Evolutionary conservation across 352 stramenopile species (phyloP).

Genomic region (Phytopythium kandeliae): DNA sequence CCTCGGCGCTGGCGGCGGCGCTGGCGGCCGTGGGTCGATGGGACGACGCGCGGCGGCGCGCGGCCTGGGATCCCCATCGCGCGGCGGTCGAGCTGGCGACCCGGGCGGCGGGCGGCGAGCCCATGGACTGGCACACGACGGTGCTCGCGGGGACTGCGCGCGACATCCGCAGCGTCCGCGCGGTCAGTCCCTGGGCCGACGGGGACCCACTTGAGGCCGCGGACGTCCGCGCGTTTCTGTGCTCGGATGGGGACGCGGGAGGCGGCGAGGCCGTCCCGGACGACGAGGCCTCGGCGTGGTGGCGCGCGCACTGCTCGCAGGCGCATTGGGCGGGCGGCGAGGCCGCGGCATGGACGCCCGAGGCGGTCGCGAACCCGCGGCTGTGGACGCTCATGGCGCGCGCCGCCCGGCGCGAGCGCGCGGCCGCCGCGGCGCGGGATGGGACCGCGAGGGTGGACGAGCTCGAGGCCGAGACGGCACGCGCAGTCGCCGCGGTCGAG

Average conservation of each 20-base stretch:
- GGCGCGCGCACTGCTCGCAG: constrained; percentile 50
- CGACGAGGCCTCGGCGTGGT: constrained; percentile 44
- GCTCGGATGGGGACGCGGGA: constrained; percentile 4
- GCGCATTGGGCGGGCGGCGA: constrained; percentile 20
- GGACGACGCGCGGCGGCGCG: constrained; percentile 14
- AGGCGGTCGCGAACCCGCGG: constrained; percentile 41
- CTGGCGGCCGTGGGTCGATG: constrained; percentile 10
- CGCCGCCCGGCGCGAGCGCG: constrained; percentile 7
- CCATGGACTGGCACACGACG: constrained; percentile 38
- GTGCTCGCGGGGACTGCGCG: constrained; percentile 32
- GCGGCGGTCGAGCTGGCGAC: constrained; percentile 22
- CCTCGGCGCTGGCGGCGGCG: background rate
- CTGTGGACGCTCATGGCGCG: constrained; percentile 32
- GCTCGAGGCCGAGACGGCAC: constrained; percentile 20
- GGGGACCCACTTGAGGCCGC: background rate
- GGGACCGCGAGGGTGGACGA: constrained; percentile 13
- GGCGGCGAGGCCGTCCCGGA: constrained; percentile 16
- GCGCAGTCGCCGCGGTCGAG: constrained; percentile 47
- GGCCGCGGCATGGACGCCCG: constrained; percentile 23
- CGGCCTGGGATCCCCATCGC: constrained; percentile 36
- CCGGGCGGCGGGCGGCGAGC: too few species aligned
- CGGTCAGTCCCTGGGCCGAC: constrained; percentile 33
- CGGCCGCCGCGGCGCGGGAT: constrained; percentile 15
- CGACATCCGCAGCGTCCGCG: constrained; percentile 40
- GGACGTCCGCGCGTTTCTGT: constrained; percentile 35